Evolutionary conservation across 495 filamentous ascomycete genomes (phyloP).

Genomic region (Sporormia fimetaria): DNA sequence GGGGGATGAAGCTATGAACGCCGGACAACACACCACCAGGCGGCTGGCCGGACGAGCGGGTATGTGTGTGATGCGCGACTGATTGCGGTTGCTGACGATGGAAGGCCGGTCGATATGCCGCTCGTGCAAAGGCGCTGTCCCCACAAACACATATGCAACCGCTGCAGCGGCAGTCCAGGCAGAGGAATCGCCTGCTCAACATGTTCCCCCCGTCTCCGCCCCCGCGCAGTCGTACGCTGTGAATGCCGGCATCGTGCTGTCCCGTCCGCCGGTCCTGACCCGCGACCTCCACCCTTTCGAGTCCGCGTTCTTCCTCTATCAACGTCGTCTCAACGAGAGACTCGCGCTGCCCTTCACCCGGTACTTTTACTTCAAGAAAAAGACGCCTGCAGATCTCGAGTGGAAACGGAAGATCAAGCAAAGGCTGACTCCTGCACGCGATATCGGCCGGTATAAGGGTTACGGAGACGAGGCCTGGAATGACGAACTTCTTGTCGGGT

Average conservation of each 20-base stretch:
- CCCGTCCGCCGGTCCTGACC: constrained; percentile 78
- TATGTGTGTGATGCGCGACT: constrained; percentile 6
- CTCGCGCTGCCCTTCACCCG: constrained; percentile 77
- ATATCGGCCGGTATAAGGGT: constrained; percentile 77
- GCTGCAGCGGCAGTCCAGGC: constrained; percentile 24
- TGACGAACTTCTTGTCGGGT: constrained; percentile 76
- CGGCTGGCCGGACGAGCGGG: constrained; percentile 24
- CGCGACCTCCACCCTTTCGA: constrained; percentile 77
- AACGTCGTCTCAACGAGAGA: constrained; percentile 91
- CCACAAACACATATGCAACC: constrained; percentile 19
- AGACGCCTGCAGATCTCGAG: constrained; percentile 70
- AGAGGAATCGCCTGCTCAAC: constrained; percentile 10
- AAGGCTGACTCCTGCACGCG: constrained; percentile 62
- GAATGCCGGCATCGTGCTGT: constrained; percentile 72
- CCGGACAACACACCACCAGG: constrained; percentile 28
- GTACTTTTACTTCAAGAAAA: constrained; percentile 93
- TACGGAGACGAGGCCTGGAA: constrained; percentile 75
- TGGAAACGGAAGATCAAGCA: constrained; percentile 79
- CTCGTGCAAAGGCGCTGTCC: constrained; percentile 26
- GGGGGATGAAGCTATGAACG: constrained; percentile 25
- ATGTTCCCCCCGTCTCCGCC: constrained; percentile 28
- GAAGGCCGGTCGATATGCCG: constrained; percentile 26
- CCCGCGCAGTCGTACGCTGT: constrained; percentile 48
- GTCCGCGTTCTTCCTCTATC: constrained; percentile 87
- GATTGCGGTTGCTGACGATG: not conserved